A percentile compares a stretch with the other conserved stretches of the same genome.
These are phyloP conservation scores for Pyricularia pennisetigena DNA, from an alignment of 2,329 filamentous ascomycete species.

Conservation along the genomic window DNA sequence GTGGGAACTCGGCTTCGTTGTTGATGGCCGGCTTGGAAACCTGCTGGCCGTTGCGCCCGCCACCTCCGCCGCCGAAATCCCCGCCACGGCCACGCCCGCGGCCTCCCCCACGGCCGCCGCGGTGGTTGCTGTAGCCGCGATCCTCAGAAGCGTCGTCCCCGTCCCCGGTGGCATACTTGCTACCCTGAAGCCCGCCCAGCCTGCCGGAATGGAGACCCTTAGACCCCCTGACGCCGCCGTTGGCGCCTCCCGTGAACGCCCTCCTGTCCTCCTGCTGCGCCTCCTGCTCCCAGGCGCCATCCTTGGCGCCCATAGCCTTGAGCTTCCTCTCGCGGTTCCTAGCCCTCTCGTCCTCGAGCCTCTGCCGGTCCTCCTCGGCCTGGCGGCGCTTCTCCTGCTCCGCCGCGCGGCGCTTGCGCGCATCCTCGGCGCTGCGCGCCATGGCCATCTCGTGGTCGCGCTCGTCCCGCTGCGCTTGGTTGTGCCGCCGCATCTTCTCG, in stretches of 20 bases:
- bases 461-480: constrained; percentile 47
- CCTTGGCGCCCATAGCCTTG: constrained; percentile 43
- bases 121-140: background rate
- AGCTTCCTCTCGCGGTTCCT: constrained; percentile 52
- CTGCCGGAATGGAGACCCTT: constrained; percentile 4
- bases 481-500: constrained; percentile 49
- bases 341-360: constrained; percentile 49
- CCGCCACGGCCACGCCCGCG: constrained; percentile 23
- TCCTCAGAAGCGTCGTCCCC: background rate
- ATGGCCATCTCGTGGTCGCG: constrained; percentile 43
- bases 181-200: constrained; percentile 4
- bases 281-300: constrained; percentile 50
- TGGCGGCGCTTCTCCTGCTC: constrained; percentile 40
- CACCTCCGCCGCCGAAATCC: constrained; percentile 14
- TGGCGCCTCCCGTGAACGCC: constrained; percentile 10
- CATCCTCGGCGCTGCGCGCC: constrained; percentile 46
- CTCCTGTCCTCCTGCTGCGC: constrained; percentile 26
- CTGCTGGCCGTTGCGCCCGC: constrained; percentile 8
- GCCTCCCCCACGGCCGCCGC: constrained; percentile 18
- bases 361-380: constrained; percentile 40
- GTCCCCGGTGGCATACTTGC: background rate
- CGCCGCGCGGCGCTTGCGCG: constrained; percentile 37
- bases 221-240: constrained; percentile 10
- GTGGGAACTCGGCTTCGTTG: constrained; percentile 7
- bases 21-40: constrained; percentile 5